These are phyloP conservation scores for Phaseolus lunatus DNA, from an alignment of 306 rosid genomes.

Conservation along the genomic window DNA sequence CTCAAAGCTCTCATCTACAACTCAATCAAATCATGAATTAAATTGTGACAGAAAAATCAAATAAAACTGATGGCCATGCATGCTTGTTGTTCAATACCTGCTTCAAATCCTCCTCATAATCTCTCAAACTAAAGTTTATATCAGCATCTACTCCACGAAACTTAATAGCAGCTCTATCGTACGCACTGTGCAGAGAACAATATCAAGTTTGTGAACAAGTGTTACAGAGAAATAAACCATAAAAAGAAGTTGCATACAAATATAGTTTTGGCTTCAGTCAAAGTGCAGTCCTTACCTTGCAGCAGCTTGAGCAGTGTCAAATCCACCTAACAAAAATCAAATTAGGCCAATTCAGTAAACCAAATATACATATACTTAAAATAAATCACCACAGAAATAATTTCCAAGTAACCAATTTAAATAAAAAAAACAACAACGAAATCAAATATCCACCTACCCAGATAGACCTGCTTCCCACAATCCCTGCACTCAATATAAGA, in stretches of 20 bases:
- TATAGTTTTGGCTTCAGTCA: neutral
- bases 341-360: constrained; percentile 7
- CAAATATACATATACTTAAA: neutral
- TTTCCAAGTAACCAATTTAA: neutral
- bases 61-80: neutral
- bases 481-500: constrained; percentile 68
- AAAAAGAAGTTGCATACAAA: neutral
- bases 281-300: constrained; percentile 61
- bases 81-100: constrained; percentile 53
- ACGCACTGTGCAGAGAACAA: constrained; percentile 59
- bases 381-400: neutral
- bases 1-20: constrained; percentile 67
- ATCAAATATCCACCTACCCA: constrained; percentile 56
- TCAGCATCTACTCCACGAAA: constrained; percentile 85
- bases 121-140: constrained; percentile 72
- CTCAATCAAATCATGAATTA: constrained; percentile 16
- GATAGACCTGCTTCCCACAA: constrained; percentile 86
- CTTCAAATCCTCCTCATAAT: constrained; percentile 77
- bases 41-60: constrained; percentile 4
- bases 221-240: neutral
- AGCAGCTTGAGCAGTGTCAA: constrained; percentile 81
- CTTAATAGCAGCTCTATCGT: constrained; percentile 86
- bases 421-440: constrained; percentile 4
- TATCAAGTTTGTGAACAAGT: constrained; percentile 10
- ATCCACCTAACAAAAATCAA: constrained; percentile 63